Evolutionary conservation across 1,284 basidiomycete species (phyloP).

Genomic region (Ganoderma resinaceum): DNA sequence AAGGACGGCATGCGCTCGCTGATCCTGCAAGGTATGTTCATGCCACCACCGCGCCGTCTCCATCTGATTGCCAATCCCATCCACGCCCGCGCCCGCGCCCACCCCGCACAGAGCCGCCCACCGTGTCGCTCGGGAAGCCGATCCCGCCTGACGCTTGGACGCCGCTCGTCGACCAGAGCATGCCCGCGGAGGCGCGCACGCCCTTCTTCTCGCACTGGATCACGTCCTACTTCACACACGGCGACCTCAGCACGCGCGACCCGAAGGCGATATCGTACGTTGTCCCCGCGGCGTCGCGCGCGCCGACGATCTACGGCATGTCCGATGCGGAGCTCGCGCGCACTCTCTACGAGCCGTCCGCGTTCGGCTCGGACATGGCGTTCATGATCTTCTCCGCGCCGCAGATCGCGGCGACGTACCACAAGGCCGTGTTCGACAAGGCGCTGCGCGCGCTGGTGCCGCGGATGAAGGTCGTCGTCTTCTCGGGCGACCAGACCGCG

Average conservation of each 20-base stretch:
- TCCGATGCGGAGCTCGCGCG: slow-evolving; percentile 18
- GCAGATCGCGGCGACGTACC: slow-evolving; percentile 2
- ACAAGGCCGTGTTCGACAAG: slow-evolving; percentile 3
- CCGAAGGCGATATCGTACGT: slow-evolving; percentile 28
- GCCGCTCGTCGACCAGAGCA: slow-evolving; percentile 28
- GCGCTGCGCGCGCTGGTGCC: neutral
- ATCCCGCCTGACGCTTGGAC: slow-evolving; percentile 29
- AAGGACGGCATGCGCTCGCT: slow-evolving; percentile 34
- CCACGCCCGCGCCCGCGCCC: neutral
- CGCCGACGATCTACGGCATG: slow-evolving; percentile 35
- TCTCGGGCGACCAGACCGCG: slow-evolving; percentile 1
- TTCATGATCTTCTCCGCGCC: slow-evolving; percentile 14
- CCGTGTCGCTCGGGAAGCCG: slow-evolving; percentile 34
- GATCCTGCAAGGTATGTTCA: slow-evolving; percentile 41
- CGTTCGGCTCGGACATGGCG: slow-evolving; percentile 25
- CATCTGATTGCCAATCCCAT: neutral
- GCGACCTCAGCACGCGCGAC: slow-evolving; percentile 39
- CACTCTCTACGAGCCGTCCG: slow-evolving; percentile 4
- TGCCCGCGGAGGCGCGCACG: slow-evolving; percentile 30
- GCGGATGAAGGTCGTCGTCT: neutral
- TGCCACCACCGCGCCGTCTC: no score
- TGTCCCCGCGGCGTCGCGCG: slow-evolving; percentile 27
- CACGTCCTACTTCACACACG: slow-evolving; percentile 45
- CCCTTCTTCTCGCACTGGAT: slow-evolving; percentile 40
- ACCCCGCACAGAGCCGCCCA: slow-evolving; percentile 36